Conservation (phyloP, 345 rosid genomes). For the Linum trigynum region DNA sequence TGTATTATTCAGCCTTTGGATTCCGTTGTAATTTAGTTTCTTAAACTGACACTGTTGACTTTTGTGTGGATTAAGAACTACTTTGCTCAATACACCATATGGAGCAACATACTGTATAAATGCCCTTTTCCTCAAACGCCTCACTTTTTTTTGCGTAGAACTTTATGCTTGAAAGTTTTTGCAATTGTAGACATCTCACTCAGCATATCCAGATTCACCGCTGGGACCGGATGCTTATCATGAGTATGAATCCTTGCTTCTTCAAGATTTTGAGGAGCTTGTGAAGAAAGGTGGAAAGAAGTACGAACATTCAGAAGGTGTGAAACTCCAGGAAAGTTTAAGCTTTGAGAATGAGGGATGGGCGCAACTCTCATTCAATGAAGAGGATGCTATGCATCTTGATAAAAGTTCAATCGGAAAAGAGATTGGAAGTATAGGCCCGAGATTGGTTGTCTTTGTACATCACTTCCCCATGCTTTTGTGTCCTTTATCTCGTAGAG, state of each 20-base stretch:
- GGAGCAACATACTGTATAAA: neutral
- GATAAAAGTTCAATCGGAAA: conserved; percentile 36
- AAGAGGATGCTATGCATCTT: conserved; percentile 35
- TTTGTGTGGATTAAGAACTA: neutral
- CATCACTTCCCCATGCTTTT: conserved; percentile 81
- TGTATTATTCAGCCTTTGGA: too few species aligned
- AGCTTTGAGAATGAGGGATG: conserved; percentile 48
- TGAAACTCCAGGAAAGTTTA: conserved; percentile 16
- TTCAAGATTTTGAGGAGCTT: conserved; percentile 88
- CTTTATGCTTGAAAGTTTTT: conserved; percentile 1
- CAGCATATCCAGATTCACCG: conserved; percentile 78
- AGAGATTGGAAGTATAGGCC: conserved; percentile 30
- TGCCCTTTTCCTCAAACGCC: neutral
- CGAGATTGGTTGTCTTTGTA: conserved; percentile 53
- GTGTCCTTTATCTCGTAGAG: conserved; percentile 78
- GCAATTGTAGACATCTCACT: conserved; percentile 61
- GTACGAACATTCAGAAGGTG: conserved; percentile 24
- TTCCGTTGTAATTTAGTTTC: too few species aligned
- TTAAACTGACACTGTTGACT: neutral
- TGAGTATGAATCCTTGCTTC: conserved; percentile 83
- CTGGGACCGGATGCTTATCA: conserved; percentile 84
- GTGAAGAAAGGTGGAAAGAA: conserved; percentile 34
- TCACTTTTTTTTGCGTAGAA: neutral
- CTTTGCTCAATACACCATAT: neutral
- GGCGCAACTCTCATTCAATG: conserved; percentile 43